Evolutionary conservation across 164 flowering plant species (phyloP).

Genomic region (Chimonanthus praecox): DNA sequence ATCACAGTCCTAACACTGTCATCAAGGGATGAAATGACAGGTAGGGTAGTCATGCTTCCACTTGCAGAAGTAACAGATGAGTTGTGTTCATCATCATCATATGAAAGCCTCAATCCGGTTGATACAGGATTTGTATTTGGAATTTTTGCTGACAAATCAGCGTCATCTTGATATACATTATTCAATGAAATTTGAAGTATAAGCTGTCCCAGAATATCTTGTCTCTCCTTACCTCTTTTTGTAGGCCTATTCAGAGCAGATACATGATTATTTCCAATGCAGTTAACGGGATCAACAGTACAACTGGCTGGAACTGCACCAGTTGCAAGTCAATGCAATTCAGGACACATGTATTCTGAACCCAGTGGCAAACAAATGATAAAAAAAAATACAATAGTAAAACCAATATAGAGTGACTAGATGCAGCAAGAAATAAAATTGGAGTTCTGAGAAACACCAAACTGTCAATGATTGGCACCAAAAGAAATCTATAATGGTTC

Average conservation of each 20-base stretch:
- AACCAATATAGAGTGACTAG: neutral
- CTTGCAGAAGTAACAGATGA: conserved; percentile 73
- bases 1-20: conserved; percentile 53
- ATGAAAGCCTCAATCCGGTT: conserved; percentile 78
- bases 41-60: conserved; percentile 53
- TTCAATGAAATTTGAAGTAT: conserved; percentile 69
- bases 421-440: neutral
- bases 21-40: conserved; percentile 45
- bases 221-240: conserved; percentile 53
- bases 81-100: conserved; percentile 56
- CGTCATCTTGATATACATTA: conserved; percentile 48
- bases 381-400: too few species aligned
- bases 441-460: neutral
- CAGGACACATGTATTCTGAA: neutral
- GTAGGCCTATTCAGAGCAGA: conserved; percentile 35
- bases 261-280: conserved; percentile 47
- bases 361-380: neutral
- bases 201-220: conserved; percentile 43
- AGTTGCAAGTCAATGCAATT: neutral
- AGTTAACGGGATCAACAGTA: conserved; percentile 56
- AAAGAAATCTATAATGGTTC: neutral
- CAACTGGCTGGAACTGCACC: conserved; percentile 52
- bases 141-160: conserved; percentile 39
- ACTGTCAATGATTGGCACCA: neutral
- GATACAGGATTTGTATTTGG: conserved; percentile 59